phyloP scores from a whole-genome alignment of 768 basidiomycete genomes.

The Dendrothele bispora region DNA sequence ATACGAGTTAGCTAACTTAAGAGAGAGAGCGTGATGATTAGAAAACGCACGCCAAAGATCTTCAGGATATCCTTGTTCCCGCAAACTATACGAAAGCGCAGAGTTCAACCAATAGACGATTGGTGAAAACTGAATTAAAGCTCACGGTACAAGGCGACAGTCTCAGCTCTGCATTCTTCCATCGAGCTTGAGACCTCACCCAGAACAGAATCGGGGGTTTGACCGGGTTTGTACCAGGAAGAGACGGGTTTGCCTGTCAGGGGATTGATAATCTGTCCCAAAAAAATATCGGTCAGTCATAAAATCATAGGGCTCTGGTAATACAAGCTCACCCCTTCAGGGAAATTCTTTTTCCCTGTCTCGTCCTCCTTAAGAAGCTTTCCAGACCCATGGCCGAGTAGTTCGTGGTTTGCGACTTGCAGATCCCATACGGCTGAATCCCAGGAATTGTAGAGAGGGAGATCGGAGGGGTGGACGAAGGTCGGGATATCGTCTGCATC shows the following conservation, averaged over 20 bases:
- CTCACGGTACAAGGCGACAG: slow-evolving; percentile 79
- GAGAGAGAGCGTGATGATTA: background rate
- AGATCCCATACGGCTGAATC: slow-evolving; percentile 79
- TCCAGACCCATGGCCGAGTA: slow-evolving; percentile 84
- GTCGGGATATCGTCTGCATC: slow-evolving; percentile 72
- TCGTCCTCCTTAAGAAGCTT: slow-evolving; percentile 77
- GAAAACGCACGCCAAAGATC: slow-evolving; percentile 68
- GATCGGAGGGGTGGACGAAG: slow-evolving; percentile 81
- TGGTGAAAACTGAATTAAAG: slow-evolving; percentile 9
- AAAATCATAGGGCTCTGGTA: background rate
- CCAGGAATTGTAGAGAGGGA: slow-evolving; percentile 74
- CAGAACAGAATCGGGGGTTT: slow-evolving; percentile 78
- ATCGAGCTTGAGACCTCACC: slow-evolving; percentile 89
- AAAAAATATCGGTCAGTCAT: background rate
- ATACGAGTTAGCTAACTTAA: background rate
- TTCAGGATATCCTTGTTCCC: slow-evolving; percentile 74
- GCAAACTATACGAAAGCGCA: slow-evolving; percentile 46
- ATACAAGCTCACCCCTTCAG: slow-evolving; percentile 36
- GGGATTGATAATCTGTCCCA: slow-evolving; percentile 69
- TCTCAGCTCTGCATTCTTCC: slow-evolving; percentile 93
- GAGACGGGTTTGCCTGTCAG: slow-evolving; percentile 79
- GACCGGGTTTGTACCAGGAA: slow-evolving; percentile 88
- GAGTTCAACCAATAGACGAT: slow-evolving; percentile 2
- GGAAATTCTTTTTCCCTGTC: slow-evolving; percentile 82
- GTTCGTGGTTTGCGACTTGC: slow-evolving; percentile 89